A percentile compares a stretch with the other conserved stretches of the same genome.
These are phyloP conservation scores for Fusarium goolgardi DNA, from an alignment of 2,329 filamentous ascomycete genomes.

Conservation along the genomic window DNA sequence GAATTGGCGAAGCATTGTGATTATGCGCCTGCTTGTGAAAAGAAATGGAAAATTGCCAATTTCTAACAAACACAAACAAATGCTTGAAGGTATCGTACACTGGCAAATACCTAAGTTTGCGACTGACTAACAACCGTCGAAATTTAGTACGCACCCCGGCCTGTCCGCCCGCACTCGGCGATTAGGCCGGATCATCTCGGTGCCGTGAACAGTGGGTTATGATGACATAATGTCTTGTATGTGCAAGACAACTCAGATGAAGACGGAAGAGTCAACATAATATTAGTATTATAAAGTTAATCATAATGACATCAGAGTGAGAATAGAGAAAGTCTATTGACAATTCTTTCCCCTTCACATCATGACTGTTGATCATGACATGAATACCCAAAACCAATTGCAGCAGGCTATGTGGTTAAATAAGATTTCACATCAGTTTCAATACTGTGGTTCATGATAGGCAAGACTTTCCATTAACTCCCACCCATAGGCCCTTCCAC, in stretches of 20 bases:
- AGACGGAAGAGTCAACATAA: not conserved
- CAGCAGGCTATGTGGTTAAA: not conserved
- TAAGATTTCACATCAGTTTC: not conserved
- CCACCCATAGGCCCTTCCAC: constrained; percentile 3
- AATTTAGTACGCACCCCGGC: constrained; percentile 44
- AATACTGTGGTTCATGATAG: not conserved
- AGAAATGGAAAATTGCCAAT: constrained; percentile 17
- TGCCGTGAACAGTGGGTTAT: constrained; percentile 27
- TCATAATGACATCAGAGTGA: not conserved
- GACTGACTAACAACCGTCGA: constrained; percentile 40
- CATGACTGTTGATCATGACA: not conserved
- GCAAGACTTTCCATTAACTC: constrained; percentile 36
- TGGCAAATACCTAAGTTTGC: constrained; percentile 39
- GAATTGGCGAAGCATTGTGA: constrained; percentile 53
- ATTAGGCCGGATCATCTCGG: constrained; percentile 49
- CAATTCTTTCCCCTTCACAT: not conserved
- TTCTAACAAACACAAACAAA: constrained; percentile 21
- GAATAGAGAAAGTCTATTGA: not conserved
- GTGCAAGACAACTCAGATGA: not conserved
- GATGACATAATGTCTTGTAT: constrained; percentile 41
- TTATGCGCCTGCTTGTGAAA: constrained; percentile 21
- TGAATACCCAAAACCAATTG: not conserved
- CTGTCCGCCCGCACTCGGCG: constrained; percentile 44
- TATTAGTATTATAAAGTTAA: not conserved
- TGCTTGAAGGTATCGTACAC: constrained; percentile 17